Evolutionary conservation across 2,329 filamentous ascomycete genomes (phyloP).

Genomic region (Sarocladiaceae sp.): DNA sequence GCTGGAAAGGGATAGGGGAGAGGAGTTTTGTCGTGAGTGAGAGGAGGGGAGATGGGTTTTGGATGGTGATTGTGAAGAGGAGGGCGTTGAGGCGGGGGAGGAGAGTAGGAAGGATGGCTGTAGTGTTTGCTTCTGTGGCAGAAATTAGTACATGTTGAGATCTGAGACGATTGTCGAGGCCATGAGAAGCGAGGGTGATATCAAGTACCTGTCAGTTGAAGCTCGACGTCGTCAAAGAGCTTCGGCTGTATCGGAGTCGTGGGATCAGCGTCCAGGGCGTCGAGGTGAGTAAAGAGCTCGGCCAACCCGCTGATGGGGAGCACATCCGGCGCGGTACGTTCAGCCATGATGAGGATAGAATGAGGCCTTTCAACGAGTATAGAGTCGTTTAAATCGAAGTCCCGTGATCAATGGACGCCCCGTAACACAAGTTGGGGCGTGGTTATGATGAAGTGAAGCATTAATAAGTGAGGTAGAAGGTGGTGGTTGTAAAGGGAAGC

Average conservation of each 20-base stretch:
- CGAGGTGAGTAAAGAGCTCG: conserved; percentile 48
- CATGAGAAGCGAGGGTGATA: not conserved
- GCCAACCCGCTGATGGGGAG: conserved; percentile 44
- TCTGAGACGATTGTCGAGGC: not conserved
- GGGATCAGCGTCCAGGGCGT: conserved; percentile 39
- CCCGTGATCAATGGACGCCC: no score
- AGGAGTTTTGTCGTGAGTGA: conserved; percentile 51
- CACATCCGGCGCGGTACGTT: conserved; percentile 31
- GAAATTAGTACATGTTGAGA: not conserved
- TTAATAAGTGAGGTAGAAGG: no score
- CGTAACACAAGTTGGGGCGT: no score
- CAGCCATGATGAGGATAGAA: conserved; percentile 20
- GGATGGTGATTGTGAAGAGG: conserved; percentile 39
- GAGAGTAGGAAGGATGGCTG: conserved; percentile 43
- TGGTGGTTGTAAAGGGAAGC: no score
- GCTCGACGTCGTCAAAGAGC: conserved; percentile 52
- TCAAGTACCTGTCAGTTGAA: conserved; percentile 47
- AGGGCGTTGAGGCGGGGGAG: conserved; percentile 48
- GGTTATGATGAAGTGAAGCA: no score
- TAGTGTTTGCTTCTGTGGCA: conserved; percentile 15
- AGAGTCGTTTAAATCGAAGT: no score
- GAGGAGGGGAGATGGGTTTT: conserved; percentile 45
- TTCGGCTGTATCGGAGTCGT: conserved; percentile 36
- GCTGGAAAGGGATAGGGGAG: conserved; percentile 43
- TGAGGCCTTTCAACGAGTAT: no score